These are phyloP conservation scores for Bryoglossum gracile DNA, from an alignment of 495 filamentous ascomycete genomes.

Conservation along the genomic window DNA sequence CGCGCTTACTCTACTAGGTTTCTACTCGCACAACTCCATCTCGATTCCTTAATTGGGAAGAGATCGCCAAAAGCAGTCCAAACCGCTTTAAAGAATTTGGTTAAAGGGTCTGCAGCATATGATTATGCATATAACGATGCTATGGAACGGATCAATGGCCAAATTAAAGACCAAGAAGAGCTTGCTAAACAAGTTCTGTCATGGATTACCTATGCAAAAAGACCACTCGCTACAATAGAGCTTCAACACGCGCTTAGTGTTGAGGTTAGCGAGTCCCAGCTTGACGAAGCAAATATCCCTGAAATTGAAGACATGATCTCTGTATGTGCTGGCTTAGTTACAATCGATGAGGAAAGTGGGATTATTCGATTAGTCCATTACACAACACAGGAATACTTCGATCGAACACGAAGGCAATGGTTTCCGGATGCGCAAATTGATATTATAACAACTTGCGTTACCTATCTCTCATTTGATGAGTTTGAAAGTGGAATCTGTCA, in stretches of 20 bases:
- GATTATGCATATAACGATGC: slow-evolving; percentile 3
- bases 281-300: slow-evolving; percentile 27
- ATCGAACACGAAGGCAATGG: not conserved
- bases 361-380: too few species aligned
- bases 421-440: slow-evolving; percentile 4
- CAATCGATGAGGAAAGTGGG: slow-evolving; percentile 34
- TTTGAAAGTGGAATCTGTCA: too few species aligned
- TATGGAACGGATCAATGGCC: slow-evolving; percentile 18
- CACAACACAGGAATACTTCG: slow-evolving; percentile 16
- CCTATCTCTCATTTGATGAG: slow-evolving; percentile 10
- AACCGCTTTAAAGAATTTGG: slow-evolving; percentile 3
- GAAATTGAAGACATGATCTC: too few species aligned
- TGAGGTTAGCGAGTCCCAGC: slow-evolving; percentile 7
- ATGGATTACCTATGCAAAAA: not conserved
- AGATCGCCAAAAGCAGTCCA: not conserved
- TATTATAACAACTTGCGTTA: slow-evolving; percentile 3
- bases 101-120: not conserved
- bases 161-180: slow-evolving; percentile 19
- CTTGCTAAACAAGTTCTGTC: too few species aligned
- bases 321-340: slow-evolving; percentile 28
- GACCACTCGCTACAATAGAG: slow-evolving; percentile 24
- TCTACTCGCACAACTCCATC: slow-evolving; percentile 6
- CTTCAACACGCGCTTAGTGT: slow-evolving; percentile 34
- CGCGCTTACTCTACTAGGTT: slow-evolving; percentile 1
- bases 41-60: slow-evolving; percentile 1